phyloP scores from a whole-genome alignment of 192 early-diverging fungal species.

The Obelidium mucronatum region DNA sequence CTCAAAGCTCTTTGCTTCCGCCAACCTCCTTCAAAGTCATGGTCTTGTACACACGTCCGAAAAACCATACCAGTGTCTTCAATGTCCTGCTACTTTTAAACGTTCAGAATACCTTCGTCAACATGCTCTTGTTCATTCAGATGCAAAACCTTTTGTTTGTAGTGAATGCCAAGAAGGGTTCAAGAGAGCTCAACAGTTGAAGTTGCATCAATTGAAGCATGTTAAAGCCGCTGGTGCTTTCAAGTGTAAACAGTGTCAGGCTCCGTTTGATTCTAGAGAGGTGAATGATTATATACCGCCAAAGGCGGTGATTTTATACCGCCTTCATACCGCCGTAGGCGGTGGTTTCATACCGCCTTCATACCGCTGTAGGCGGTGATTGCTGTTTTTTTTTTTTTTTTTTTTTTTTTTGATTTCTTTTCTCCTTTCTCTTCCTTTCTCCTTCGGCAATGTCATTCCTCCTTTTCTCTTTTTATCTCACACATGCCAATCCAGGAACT shows the following conservation, averaged over 20 bases:
- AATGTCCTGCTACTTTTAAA: constrained; percentile 12
- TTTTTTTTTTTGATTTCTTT: neutral
- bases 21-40: neutral
- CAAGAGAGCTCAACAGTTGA: neutral
- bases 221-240: neutral
- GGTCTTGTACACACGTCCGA: neutral
- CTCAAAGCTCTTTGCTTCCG: neutral
- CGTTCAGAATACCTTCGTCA: constrained; percentile 4
- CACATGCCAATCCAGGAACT: too few relatives aligned
- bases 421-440: neutral
- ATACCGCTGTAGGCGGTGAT: too few relatives aligned
- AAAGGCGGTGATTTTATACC: too few relatives aligned
- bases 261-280: constrained; percentile 1
- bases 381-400: neutral
- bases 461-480: too few relatives aligned
- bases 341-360: too few relatives aligned
- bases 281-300: neutral
- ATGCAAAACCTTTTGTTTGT: constrained; percentile 10
- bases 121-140: constrained; percentile 6
- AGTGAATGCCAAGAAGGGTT: neutral
- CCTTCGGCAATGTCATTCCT: too few relatives aligned
- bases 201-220: constrained; percentile 1
- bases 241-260: neutral
- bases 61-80: neutral
- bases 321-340: too few relatives aligned